Evolutionary conservation across 2,329 filamentous ascomycete genomes (phyloP), one percentile per base, ranked within the genome.

Genomic region (Fusarium devonianum): DNA sequence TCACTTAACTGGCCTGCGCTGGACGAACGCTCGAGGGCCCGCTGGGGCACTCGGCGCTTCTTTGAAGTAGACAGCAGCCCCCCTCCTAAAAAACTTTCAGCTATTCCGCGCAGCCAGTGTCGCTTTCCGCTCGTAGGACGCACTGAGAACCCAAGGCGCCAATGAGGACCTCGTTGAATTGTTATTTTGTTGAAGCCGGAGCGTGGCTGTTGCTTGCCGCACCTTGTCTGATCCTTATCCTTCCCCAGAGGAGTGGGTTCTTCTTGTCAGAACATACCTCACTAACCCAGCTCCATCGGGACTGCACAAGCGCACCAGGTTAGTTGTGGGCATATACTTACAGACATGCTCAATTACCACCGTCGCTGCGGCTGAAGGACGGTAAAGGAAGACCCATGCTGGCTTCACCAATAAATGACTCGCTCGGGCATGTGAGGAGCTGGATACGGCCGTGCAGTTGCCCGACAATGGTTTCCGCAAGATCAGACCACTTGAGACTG

Each of bases 401-500:
- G 26, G 33, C 35, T 33, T 42, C 29, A 22, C 18, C 33, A 34
- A 22, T 34, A 49, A 53, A 52, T 48, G 49, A 60, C 41, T 56
- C 48, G 51, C 45, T 38, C 32, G 38, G 43, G 35, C 22, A 50
- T 53, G 43, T 44, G 49, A 48, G 44, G 44, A 55, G 47, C 34
- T 49, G 57, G 33, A 52, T 48, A 30, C 42, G 49, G 44, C 52
- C 39, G 43, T 46, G 49, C 43, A 53, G 35, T 38, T 48, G 28
- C 34, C 47, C 37, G 35, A 49, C 41, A 42, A 57, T 59, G 48
- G 21, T 41, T 60, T 56, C 56, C 55, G 45, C 43, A 51, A 51
- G 29, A 64, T 55, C 56, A 63, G 62, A 26, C 60, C 62, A 63
- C 53, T 48, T 34, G 29, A 32, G 11, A 25, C 23, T 51, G 49